A percentile compares a stretch with the other conserved stretches of the same genome.
Conservation (phyloP, 805 yeast genomes). For the Huiozyma sinensis region DNA sequence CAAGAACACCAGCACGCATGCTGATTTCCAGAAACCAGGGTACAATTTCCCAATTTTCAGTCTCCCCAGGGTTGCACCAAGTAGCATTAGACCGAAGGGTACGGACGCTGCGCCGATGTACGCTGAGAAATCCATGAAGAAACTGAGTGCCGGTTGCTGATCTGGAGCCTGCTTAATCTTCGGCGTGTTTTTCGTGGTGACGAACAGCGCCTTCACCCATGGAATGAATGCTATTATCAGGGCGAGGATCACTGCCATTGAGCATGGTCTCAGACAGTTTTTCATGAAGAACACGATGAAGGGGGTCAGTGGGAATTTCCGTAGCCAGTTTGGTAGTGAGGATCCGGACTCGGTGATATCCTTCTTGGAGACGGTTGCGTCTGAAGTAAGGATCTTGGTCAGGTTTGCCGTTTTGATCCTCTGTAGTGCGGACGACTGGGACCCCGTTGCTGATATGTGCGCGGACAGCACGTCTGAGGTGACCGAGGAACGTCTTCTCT, state of each 20-base stretch:
- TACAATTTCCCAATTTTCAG: slow-evolving; percentile 52
- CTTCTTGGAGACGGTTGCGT: slow-evolving; percentile 24
- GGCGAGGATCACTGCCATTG: slow-evolving; percentile 56
- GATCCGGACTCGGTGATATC: slow-evolving; percentile 25
- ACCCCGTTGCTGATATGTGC: not conserved
- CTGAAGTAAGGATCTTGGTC: slow-evolving; percentile 27
- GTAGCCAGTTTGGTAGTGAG: slow-evolving; percentile 18
- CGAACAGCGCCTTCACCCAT: slow-evolving; percentile 71
- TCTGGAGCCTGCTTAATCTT: slow-evolving; percentile 74
- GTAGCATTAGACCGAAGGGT: slow-evolving; percentile 71
- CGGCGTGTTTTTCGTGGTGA: slow-evolving; percentile 33
- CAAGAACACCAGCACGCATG: slow-evolving; percentile 43
- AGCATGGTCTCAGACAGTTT: slow-evolving; percentile 62
- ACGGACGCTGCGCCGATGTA: slow-evolving; percentile 86
- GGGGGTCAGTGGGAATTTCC: slow-evolving; percentile 22
- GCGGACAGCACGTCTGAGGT: not conserved
- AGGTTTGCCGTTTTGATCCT: slow-evolving; percentile 17
- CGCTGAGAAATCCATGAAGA: slow-evolving; percentile 66
- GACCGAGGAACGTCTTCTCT: slow-evolving; percentile 14
- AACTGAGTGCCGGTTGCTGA: slow-evolving; percentile 70
- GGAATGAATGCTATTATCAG: slow-evolving; percentile 74
- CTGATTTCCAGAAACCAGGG: slow-evolving; percentile 57
- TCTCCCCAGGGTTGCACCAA: slow-evolving; percentile 86
- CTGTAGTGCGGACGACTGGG: slow-evolving; percentile 5
- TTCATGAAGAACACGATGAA: slow-evolving; percentile 30